phyloP scores from a whole-genome alignment of 495 filamentous ascomycete species.

The Aspergillus leporis region DNA sequence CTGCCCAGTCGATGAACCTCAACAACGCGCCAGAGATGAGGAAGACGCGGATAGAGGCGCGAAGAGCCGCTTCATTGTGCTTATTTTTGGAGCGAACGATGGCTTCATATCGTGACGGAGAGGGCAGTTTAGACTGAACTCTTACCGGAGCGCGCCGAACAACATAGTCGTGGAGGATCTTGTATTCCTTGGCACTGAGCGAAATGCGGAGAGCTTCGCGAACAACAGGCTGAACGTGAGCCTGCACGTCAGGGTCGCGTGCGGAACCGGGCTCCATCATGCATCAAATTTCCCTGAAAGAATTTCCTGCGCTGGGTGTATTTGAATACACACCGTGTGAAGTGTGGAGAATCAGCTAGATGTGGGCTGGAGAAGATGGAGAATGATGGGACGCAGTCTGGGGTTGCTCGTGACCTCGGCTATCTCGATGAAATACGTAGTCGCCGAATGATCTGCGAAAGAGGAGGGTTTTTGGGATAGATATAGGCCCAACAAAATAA shows the following conservation, averaged over 20 bases:
- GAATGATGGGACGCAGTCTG: slow-evolving; percentile 2
- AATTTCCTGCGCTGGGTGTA: not conserved
- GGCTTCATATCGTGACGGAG: slow-evolving; percentile 53
- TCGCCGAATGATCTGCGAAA: not conserved
- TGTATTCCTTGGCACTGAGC: slow-evolving; percentile 82
- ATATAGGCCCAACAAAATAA: not conserved
- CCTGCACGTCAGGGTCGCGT: slow-evolving; percentile 17
- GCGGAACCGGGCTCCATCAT: slow-evolving; percentile 19
- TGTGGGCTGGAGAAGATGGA: slow-evolving; percentile 7
- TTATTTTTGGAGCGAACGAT: slow-evolving; percentile 59
- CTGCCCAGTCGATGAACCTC: slow-evolving; percentile 65
- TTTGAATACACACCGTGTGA: not conserved
- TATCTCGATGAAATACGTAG: slow-evolving; percentile 2
- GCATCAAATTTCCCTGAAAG: not conserved
- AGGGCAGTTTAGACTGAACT: slow-evolving; percentile 60
- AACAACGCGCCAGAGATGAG: slow-evolving; percentile 65
- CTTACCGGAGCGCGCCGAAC: slow-evolving; percentile 61
- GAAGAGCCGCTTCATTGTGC: slow-evolving; percentile 77
- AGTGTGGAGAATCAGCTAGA: not conserved
- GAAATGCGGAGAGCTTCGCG: slow-evolving; percentile 82
- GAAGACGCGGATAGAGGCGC: slow-evolving; percentile 75
- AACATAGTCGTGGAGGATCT: slow-evolving; percentile 74
- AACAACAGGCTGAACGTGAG: slow-evolving; percentile 24
- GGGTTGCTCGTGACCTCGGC: slow-evolving; percentile 28
- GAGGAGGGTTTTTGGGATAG: too few species aligned